Percentiles rank a stretch among this genome's conserved stretches.
Conservation (phyloP, 768 basidiomycete species). For the Kwoniella sp. region DNA sequence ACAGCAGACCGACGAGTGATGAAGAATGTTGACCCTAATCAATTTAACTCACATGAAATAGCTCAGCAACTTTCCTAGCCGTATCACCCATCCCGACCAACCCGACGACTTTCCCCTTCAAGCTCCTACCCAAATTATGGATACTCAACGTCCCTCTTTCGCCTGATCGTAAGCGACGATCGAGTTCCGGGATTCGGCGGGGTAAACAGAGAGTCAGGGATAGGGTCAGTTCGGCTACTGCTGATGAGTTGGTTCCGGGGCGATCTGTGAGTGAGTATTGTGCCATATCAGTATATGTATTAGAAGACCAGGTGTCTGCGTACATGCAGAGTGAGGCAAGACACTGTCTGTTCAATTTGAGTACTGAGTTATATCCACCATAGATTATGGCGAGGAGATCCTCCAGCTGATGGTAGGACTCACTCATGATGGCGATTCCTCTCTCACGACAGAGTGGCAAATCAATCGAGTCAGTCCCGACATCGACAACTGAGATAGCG, state of each 20-base stretch:
- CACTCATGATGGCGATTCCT: slow-evolving; percentile 26
- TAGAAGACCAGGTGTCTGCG: no score
- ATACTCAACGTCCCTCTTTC: slow-evolving; percentile 24
- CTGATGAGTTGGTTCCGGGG: slow-evolving; percentile 30
- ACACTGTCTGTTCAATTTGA: no score
- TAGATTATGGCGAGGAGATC: no score
- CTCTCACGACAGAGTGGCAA: slow-evolving; percentile 18
- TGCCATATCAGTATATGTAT: no score
- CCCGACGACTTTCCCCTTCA: slow-evolving; percentile 47
- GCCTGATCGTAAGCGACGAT: slow-evolving; percentile 18
- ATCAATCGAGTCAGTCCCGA: slow-evolving; percentile 39
- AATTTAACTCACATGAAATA: slow-evolving; percentile 28
- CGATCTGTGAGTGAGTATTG: slow-evolving; percentile 23
- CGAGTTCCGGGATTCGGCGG: slow-evolving; percentile 13
- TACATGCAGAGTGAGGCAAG: no score
- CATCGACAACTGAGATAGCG: slow-evolving; percentile 33
- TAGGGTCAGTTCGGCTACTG: slow-evolving; percentile 25
- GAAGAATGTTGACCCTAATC: no score
- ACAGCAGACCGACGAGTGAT: no score
- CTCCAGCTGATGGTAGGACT: slow-evolving; percentile 11
- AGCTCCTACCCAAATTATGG: slow-evolving; percentile 20
- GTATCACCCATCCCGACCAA: slow-evolving; percentile 53
- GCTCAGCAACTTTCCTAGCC: slow-evolving; percentile 42
- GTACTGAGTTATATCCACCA: no score
- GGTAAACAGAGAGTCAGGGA: slow-evolving; percentile 14